phyloP scores from a whole-genome alignment of 805 yeast genomes.

The Candida qinlingensis region DNA sequence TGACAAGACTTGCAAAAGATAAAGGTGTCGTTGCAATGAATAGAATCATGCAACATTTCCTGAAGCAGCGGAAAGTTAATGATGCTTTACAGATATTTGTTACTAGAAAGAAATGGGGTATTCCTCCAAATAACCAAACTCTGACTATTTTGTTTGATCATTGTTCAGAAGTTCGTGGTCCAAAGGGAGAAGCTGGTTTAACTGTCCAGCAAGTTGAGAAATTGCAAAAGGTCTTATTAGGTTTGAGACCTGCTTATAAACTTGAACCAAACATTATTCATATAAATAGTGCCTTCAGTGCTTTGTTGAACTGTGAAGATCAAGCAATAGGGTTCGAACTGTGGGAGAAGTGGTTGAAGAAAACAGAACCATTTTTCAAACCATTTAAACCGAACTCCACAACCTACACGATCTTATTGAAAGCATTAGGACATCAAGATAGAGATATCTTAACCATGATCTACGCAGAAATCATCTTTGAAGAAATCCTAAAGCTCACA shows the following conservation, averaged over 20 bases:
- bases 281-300: slow-evolving; percentile 41
- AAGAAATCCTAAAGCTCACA: slow-evolving; percentile 10
- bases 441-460: slow-evolving; percentile 6
- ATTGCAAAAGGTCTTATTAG: slow-evolving; percentile 29
- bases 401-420: slow-evolving; percentile 27
- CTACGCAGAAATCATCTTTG: slow-evolving; percentile 13
- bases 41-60: slow-evolving; percentile 46
- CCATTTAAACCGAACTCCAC: slow-evolving; percentile 28
- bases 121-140: slow-evolving; percentile 45
- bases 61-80: slow-evolving; percentile 36
- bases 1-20: slow-evolving; percentile 41
- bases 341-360: slow-evolving; percentile 27
- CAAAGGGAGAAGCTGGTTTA: slow-evolving; percentile 19
- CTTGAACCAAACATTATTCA: slow-evolving; percentile 33
- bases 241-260: slow-evolving; percentile 24
- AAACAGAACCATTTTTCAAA: slow-evolving; percentile 15
- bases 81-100: slow-evolving; percentile 46
- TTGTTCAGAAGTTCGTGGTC: slow-evolving; percentile 29
- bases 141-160: slow-evolving; percentile 43
- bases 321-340: slow-evolving; percentile 34
- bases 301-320: slow-evolving; percentile 37
- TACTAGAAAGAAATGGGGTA: slow-evolving; percentile 58
- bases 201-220: slow-evolving; percentile 30
- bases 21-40: slow-evolving; percentile 62
- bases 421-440: slow-evolving; percentile 15